Evolutionary conservation across 2,329 filamentous ascomycete species (phyloP), one percentile per base, ranked within the genome.

Genomic region (Talaromyces piceae): DNA sequence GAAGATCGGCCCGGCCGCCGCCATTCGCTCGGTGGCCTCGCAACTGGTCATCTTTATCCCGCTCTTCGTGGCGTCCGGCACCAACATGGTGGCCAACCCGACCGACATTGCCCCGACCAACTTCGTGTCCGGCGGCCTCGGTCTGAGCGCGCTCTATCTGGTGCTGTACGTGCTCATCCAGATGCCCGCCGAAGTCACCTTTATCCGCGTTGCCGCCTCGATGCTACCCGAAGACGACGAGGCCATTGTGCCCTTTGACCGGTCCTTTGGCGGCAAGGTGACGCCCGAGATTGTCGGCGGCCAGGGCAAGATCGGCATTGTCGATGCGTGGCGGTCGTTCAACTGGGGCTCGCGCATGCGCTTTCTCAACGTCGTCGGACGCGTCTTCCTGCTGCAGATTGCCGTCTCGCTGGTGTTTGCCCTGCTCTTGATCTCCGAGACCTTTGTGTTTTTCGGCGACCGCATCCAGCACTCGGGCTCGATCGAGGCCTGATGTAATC

Each of bases 181-280:
- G 56, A 78, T 96, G 51, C 91, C 91, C 16, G 81, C 88, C 33
- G 78, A 81, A 53, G 86, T 91, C 27, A 80, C 88, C 20, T 81
- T 95, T 53, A 77, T 86, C 58, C 88, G 91, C 56, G 83, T 95
- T 30, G 89, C 95, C 66, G 90, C 91, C 5, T 91, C 88, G 45
- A 82, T 95, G 59, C 81, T 97, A 2, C 81, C 89, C 0, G 84
- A 88, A 53, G 83, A 88, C 16, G 80, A 90, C 58, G 86, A 94
- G 71, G 83, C 88, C 23, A 87, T 96, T 57, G 84, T 97, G 30
- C 85, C 88, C 27, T 95, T 97, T 62, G 91, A 97, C 75, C 87
- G 90, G 57, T 85, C 84, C 26, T 94, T 94, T 63, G 81, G 79
- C 56, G 88, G 88, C 59, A 86, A 83, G 64, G 81, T 91, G 25